A percentile compares a stretch with the other conserved stretches of the same genome.
These are phyloP conservation scores for Tuber microsphaerosporum DNA, from an alignment of 495 filamentous ascomycete genomes.

Conservation along the genomic window DNA sequence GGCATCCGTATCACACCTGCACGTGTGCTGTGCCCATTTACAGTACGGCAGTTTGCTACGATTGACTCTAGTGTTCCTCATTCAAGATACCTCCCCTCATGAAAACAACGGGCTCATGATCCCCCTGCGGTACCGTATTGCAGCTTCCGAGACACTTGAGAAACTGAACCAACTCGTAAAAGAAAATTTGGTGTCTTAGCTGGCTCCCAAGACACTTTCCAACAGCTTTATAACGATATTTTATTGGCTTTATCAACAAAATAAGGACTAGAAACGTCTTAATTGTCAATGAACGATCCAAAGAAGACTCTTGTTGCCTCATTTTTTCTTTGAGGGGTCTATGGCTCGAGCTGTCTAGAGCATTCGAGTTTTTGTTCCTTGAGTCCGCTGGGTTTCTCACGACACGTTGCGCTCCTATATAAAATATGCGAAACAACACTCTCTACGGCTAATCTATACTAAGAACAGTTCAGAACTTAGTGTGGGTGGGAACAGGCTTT, in stretches of 20 bases:
- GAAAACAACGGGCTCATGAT: background rate
- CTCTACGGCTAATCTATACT: background rate
- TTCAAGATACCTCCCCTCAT: background rate
- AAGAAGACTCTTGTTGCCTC: background rate
- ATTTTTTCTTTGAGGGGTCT: background rate
- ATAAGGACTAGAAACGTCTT: background rate
- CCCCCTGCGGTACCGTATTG: background rate
- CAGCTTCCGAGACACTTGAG: background rate
- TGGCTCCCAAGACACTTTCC: background rate
- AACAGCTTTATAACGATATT: background rate
- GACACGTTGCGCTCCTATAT: background rate
- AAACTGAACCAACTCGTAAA: background rate
- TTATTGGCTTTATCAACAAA: background rate
- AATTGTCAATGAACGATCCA: background rate
- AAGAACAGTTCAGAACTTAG: too few species aligned
- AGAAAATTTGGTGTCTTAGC: background rate
- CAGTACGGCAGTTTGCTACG: background rate
- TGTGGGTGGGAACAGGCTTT: too few species aligned
- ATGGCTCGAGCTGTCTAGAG: background rate
- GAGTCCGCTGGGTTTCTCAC: background rate
- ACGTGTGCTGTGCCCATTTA: background rate
- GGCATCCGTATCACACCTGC: background rate
- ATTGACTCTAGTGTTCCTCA: background rate
- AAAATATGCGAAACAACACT: background rate
- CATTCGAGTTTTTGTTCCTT: background rate